Conservation (phyloP, 257 asterid genomes). For the Anisodus tanguticus region DNA sequence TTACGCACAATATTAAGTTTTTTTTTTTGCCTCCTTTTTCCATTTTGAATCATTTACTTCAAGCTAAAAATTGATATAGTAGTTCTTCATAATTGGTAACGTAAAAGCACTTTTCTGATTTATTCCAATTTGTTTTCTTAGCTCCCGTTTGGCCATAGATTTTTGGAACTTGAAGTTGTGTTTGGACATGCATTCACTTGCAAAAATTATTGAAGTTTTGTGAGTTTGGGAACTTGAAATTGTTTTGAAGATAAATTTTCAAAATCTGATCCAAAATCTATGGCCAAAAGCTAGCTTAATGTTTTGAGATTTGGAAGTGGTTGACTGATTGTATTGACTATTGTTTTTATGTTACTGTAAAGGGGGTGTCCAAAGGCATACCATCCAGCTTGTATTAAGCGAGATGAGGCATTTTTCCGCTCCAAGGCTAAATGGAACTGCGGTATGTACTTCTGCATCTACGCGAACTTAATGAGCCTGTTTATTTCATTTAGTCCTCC, state of each 20-base stretch:
- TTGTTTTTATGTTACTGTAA: neutral
- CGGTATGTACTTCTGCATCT: conserved; percentile 41
- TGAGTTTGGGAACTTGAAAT: no score
- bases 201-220: no score
- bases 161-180: no score
- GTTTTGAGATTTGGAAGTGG: neutral
- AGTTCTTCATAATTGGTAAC: neutral
- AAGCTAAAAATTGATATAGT: neutral
- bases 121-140: conserved; percentile 31
- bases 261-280: no score
- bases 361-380: conserved; percentile 99
- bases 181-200: no score
- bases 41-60: conserved; percentile 5
- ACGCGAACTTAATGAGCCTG: neutral
- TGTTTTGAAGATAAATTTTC: no score
- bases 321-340: neutral
- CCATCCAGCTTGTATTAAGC: conserved; percentile 90
- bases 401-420: conserved; percentile 83
- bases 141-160: no score
- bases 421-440: conserved; percentile 88
- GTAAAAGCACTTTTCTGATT: conserved; percentile 10
- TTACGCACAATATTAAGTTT: neutral
- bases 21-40: neutral
- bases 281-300: neutral
- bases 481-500: neutral